Evolutionary conservation across 371 early-diverging fungal species (phyloP), one percentile per base, ranked within the genome.

Genomic region (Mortierella sp.): DNA sequence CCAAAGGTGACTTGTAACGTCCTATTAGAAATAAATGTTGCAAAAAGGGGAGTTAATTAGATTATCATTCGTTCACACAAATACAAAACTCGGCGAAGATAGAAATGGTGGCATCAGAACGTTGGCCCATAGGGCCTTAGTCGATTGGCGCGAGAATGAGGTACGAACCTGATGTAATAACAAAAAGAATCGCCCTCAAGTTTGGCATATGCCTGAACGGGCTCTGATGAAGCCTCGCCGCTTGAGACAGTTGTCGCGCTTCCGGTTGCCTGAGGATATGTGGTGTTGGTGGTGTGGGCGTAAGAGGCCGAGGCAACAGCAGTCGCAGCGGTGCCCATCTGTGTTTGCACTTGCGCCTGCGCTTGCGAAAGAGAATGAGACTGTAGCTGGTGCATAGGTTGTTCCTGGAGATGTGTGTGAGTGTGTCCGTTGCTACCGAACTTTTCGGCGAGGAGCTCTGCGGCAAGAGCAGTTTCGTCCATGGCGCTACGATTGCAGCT

Each of bases 131-230:
- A 38, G 28, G 54, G 31, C 10, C 44, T 16, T 19, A 4, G 21
- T 28, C n/a, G 34, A 52, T 9, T 26, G 47, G 38, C 21, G 19
- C 1, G n/a, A 45, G 42, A 65, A 60, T 8, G 47, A 24, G 16
- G 6, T 7, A 34, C 77, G n/a, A 58, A 84, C 84, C 84, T 93
- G 76, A 97, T 93, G 76, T 95, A 97, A 84, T 96, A 97, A 75
- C 94, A 94, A 79, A 95, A 94, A 28, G 94, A 93, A 16, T 94
- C 93, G 42, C 97, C 96, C 87, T 96, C 96, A 16, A 97, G 92
- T 84, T 97, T 97, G 21, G 97, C 97, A 85, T 96, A 97, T 0
- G 97, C 97, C 83, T 96, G 96, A 26, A 96, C 95, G 1, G 95
- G 94, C 7, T 89, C 90, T 48, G 82, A 74, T 3, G 82, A 75